Percentiles rank a stretch among this genome's conserved stretches.
phyloP scores from a whole-genome alignment of 768 basidiomycete genomes.

The Amanita rimosa region DNA sequence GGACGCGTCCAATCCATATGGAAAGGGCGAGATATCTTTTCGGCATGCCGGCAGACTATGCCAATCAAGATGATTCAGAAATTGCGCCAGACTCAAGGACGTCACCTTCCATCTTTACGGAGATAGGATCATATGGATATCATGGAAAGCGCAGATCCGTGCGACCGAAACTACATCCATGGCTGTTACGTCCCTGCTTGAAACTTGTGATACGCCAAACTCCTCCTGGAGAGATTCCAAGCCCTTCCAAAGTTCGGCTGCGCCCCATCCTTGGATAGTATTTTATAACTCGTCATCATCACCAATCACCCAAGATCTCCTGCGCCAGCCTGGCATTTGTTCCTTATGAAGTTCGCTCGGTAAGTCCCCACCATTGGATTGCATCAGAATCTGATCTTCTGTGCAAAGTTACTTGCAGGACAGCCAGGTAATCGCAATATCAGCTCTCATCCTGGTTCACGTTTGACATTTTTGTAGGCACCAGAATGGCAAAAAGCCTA shows the following conservation, averaged over 20 bases:
- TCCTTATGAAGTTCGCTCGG: slow-evolving; percentile 50
- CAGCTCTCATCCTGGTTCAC: neutral
- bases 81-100: neutral
- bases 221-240: neutral
- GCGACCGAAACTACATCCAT: neutral
- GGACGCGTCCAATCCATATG: no score
- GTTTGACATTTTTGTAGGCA: slow-evolving; percentile 27
- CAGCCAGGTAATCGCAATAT: slow-evolving; percentile 40
- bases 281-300: neutral
- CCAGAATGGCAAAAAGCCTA: slow-evolving; percentile 70
- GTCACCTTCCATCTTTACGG: neutral
- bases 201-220: neutral
- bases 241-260: neutral
- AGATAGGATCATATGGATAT: neutral
- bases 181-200: neutral
- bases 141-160: neutral
- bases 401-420: slow-evolving; percentile 51
- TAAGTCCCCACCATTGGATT: slow-evolving; percentile 16
- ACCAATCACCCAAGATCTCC: neutral
- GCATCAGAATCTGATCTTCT: neutral
- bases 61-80: neutral
- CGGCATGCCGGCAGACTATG: neutral
- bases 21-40: no score
- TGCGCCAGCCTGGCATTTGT: neutral
- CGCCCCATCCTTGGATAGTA: neutral